Evolutionary conservation across 2,329 filamentous ascomycete species (phyloP), one percentile per base, ranked within the genome.

Genomic region (Epichloe festucae): DNA sequence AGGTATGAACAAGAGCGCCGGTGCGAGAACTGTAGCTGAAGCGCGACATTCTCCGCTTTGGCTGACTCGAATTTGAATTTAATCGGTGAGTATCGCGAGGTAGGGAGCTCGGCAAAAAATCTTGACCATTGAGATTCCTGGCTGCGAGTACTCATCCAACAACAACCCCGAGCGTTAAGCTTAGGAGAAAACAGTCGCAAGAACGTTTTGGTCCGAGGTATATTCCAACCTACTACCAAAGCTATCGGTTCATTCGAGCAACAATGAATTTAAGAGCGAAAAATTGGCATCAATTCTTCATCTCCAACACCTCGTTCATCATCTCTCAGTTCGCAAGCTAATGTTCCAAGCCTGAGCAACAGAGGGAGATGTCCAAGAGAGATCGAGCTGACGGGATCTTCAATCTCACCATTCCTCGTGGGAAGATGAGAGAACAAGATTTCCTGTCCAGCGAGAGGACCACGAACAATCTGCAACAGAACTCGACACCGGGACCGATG

Each of bases 1-100:
- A 14, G 69, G 75, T 75, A 79, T 79, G 77, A 69, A 75, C 73
- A 74, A 69, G 68, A 83, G 81, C 85, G 86, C 86, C 85, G 82
- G 82, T 82, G 82, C 78, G 81, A 89, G 88, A 94, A 94, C 74
- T 95, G 89, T 85, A 84, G 86, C 85, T 83, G 79, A 75, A 84
- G 76, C 73, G 87, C 87, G 81, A 84, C 87, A 91, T 93, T 93
- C 87, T 90, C 84, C 74, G 77, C 82, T 81, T 79, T 86, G 84
- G 80, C 79, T 82, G 75, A 90, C 87, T 90, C 87, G 85, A 87
- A 63, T 82, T 48, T 86, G 58, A 56, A 75, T 89, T 91, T 90
- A 60, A 85, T 89, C 82, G 74, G 82, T 89, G 86, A 88, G 79
- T 71, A 51, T 41, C 46, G 49, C 51, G 49, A 41, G 43, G 48